Base-by-base conservation (phyloP, 306 rosid species). In the Biancaea sappan region DNA sequence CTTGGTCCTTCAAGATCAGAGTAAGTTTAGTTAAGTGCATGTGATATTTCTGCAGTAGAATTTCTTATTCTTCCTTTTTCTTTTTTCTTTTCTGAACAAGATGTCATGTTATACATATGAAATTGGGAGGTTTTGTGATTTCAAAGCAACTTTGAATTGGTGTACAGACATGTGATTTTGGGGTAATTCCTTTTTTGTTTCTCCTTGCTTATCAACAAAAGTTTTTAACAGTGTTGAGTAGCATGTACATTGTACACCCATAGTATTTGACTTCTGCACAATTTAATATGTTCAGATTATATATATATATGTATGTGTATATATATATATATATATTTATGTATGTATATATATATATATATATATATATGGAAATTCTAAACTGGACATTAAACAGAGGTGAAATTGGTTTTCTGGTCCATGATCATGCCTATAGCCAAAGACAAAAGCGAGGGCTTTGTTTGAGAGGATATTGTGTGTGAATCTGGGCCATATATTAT, bases 1-100 rank as follows among this genome's bases (percentile, higher is more conserved):
- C 92, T 94, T 78, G 99, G 96, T 50, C 86, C 93, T 38, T 88
- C 99, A 56, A 94, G 99, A 94, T 88, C 99, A 60, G 95, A 94
- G 99, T 94, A 88, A 80, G 93, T 86, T 56, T 53, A 59, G n/a
- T 50, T 48, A 46, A 46, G 52, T 44, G 59, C 57, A 37, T 40
- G 72, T 62, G 68, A 56, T 68, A 59, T 61, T 68, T 72, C 28
- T 16, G 44, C 32, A 32, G 38, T 24, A 40, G 28, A 68, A 57
- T 72, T 79, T 71, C 52, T 81, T 43, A 56, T 62, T 67, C 57
- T 46, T 16, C 57, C 26, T 31, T 6, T 44, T 46, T 31, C 41
- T 35, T 9, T 58, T 58, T 28, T 44, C 9, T 28, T 32, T 40
- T 51, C 40, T 29, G 65, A 77, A 50, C 69, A 58, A 44, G 48